A percentile compares a stretch with the other conserved stretches of the same genome.
phyloP scores from a whole-genome alignment of 78 protist genomes.

The Mantamonas sphyraenae region DNA sequence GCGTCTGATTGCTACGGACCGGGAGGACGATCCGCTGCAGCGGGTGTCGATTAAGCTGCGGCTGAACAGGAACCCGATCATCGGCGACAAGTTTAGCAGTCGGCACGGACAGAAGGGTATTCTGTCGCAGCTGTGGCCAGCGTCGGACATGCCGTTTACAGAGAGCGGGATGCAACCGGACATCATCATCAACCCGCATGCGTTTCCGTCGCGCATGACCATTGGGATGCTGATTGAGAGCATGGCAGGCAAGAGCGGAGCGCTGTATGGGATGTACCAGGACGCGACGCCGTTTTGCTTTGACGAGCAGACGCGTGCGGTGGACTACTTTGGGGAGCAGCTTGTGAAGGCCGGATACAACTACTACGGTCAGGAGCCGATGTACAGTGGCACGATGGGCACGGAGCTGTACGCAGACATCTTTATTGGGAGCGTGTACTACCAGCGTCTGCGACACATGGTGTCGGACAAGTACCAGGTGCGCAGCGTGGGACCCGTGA shows the following conservation, averaged over 20 bases:
- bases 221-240: slow-evolving; percentile 96
- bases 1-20: background rate
- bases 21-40: background rate
- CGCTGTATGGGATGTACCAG: slow-evolving; percentile 75
- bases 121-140: slow-evolving; percentile 62
- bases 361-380: slow-evolving; percentile 80
- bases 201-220: slow-evolving; percentile 99
- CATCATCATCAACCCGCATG: slow-evolving; percentile 98
- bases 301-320: slow-evolving; percentile 63
- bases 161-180: slow-evolving; percentile 92
- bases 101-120: slow-evolving; percentile 96
- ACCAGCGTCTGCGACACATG: slow-evolving; percentile 98
- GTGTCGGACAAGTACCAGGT: slow-evolving; percentile 98
- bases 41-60: slow-evolving; percentile 20
- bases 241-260: slow-evolving; percentile 89
- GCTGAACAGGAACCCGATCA: slow-evolving; percentile 48
- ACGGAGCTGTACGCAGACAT: slow-evolving; percentile 79
- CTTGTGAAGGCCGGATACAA: slow-evolving; percentile 81
- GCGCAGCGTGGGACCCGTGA: slow-evolving; percentile 84
- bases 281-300: slow-evolving; percentile 89
- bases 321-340: slow-evolving; percentile 86
- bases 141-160: slow-evolving; percentile 95
- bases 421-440: slow-evolving; percentile 85
- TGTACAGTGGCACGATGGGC: slow-evolving; percentile 87
- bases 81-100: slow-evolving; percentile 96